Percentiles rank a stretch among this genome's conserved stretches.
These are phyloP conservation scores for Saturnispora bothae DNA, from an alignment of 805 yeast species.

Conservation along the genomic window DNA sequence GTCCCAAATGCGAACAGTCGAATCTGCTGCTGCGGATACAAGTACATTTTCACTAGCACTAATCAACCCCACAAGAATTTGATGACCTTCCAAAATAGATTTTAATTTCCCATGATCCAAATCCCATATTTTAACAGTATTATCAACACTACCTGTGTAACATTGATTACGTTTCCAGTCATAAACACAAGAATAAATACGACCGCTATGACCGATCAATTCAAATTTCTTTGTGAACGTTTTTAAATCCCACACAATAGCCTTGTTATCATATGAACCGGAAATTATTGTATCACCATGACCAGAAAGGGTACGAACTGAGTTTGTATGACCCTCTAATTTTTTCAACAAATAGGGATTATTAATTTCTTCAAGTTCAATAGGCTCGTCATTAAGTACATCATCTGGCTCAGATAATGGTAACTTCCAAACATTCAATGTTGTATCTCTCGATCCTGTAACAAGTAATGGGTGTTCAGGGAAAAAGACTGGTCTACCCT, in stretches of 20 bases:
- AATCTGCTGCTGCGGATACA: conserved; percentile 94
- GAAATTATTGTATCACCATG: conserved; percentile 74
- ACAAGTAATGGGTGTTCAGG: conserved; percentile 62
- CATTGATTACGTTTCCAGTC: conserved; percentile 71
- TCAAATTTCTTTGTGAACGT: conserved; percentile 65
- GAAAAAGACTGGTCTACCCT: conserved; percentile 43
- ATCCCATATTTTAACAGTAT: conserved; percentile 85
- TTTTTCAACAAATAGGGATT: conserved; percentile 62
- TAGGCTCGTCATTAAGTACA: conserved; percentile 28
- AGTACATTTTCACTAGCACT: conserved; percentile 65
- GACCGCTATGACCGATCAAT: conserved; percentile 74
- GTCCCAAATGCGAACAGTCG: conserved; percentile 87
- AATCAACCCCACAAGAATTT: conserved; percentile 78
- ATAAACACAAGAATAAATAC: conserved; percentile 80
- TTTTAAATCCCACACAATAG: conserved; percentile 84
- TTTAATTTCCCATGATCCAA: conserved; percentile 62
- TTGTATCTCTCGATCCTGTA: conserved; percentile 82
- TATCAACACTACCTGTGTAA: conserved; percentile 86
- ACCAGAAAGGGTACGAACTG: conserved; percentile 84
- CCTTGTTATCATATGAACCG: conserved; percentile 84
- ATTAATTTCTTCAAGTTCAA: conserved; percentile 29
- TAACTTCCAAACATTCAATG: conserved; percentile 65
- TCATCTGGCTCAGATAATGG: conserved; percentile 39
- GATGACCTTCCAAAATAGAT: conserved; percentile 73
- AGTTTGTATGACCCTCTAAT: conserved; percentile 63